Base-by-base conservation (phyloP, 129 eudicot species). In the Chrysanthemum makinoi region DNA sequence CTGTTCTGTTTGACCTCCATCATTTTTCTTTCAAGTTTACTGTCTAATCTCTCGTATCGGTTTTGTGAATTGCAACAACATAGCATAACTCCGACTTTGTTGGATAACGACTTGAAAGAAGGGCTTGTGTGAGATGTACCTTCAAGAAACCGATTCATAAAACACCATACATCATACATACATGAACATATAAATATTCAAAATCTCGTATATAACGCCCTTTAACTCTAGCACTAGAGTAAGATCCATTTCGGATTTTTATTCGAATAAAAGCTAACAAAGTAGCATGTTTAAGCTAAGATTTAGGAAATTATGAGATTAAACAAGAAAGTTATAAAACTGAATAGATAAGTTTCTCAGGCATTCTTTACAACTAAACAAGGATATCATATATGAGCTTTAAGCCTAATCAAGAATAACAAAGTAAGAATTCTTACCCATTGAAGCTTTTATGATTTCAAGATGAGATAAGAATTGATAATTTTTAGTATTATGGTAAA, bases 1-100 rank as follows among this genome's bases (percentile, higher is more conserved):
- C 80, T 61, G 70, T 73, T 79, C 70, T 78, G 67, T 60, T 82
- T 87, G 19, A 83, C 77, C 76, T 90, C 94, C 82, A 76, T 60
- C 79, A 90, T 87, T 75, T 90, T 90, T 65, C 63, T 83, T 79
- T 85, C 85, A 8, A 90, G 85, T 61, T 72, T 83, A 44, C 58
- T 77, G 67, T 90, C 95, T 54, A 90, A 77, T 57, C 81, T 81
- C 72, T 85, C 77, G 14, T 87, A 85, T 26, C 83, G 85, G 65
- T 74, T 81, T 62, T 72, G 60, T 49, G 80, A 53, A 79, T 47
- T 74, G 51, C 63, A 35, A 53, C 86, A 82, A 46, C 96, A 90
- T 59, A 87, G 28, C 11, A 87, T 74, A 22, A 69, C 83, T 60
- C 83, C 86, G 8, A 87, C 80, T 78, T 81, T 87, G 73, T 68